phyloP scores from a whole-genome alignment of 2,329 filamentous ascomycete species.

The Colletotrichum euphorbiae region DNA sequence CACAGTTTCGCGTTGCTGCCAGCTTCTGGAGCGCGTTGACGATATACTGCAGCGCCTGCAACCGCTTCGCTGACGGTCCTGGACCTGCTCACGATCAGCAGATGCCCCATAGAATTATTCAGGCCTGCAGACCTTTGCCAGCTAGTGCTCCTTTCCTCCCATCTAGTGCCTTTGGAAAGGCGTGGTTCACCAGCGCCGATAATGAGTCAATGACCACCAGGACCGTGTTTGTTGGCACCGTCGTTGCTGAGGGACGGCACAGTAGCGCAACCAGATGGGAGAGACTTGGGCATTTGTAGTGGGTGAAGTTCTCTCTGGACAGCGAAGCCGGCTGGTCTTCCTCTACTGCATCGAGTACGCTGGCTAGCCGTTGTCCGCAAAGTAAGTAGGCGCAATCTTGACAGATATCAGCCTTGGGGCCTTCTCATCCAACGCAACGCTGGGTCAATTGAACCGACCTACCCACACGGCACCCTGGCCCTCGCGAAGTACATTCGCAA shows the following conservation, averaged over 20 bases:
- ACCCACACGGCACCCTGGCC: slow-evolving; percentile 82
- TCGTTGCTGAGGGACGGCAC: slow-evolving; percentile 70
- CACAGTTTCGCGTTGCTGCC: slow-evolving; percentile 77
- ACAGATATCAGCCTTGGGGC: slow-evolving; percentile 20
- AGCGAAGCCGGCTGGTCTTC: slow-evolving; percentile 24
- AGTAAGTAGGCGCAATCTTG: slow-evolving; percentile 56
- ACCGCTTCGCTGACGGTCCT: slow-evolving; percentile 55
- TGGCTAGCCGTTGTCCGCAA: slow-evolving; percentile 51
- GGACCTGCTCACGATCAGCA: slow-evolving; percentile 46
- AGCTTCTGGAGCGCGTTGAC: slow-evolving; percentile 80
- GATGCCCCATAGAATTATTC: slow-evolving; percentile 25
- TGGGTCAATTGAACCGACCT: slow-evolving; percentile 65
- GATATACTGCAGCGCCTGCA: slow-evolving; percentile 69
- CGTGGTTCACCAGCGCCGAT: slow-evolving; percentile 79
- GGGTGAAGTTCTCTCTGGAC: slow-evolving; percentile 50
- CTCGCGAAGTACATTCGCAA: slow-evolving; percentile 70
- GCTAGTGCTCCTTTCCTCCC: slow-evolving; percentile 51
- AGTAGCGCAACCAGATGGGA: slow-evolving; percentile 81
- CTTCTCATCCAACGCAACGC: background rate
- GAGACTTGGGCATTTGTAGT: slow-evolving; percentile 69
- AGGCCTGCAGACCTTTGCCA: slow-evolving; percentile 50
- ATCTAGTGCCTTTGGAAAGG: slow-evolving; percentile 74
- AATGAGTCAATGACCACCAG: slow-evolving; percentile 84
- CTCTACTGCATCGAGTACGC: slow-evolving; percentile 43
- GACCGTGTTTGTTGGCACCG: slow-evolving; percentile 71